phyloP scores from a whole-genome alignment of 495 filamentous ascomycete species.

The Tuber indicum region DNA sequence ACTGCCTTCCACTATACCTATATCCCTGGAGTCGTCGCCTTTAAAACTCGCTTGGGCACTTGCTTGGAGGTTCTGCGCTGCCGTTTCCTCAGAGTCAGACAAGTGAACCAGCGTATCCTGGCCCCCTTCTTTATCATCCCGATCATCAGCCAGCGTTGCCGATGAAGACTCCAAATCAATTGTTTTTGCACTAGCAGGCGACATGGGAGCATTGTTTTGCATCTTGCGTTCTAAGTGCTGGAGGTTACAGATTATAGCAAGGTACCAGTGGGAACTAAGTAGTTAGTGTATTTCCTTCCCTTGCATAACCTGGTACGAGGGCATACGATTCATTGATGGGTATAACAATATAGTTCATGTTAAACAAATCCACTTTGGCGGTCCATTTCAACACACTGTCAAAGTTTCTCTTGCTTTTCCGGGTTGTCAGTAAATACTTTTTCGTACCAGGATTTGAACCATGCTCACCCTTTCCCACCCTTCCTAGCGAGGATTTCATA shows the following conservation, averaged over 20 bases:
- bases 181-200: constrained; percentile 20
- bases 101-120: constrained; percentile 10
- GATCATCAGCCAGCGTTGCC: constrained; percentile 21
- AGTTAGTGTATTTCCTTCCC: constrained; percentile 15
- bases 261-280: constrained; percentile 70
- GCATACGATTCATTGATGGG: constrained; percentile 69
- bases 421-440: constrained; percentile 14
- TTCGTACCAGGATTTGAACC: constrained; percentile 56
- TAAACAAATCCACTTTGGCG: constrained; percentile 72
- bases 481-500: constrained; percentile 64
- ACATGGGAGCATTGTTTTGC: constrained; percentile 23
- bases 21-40: not conserved
- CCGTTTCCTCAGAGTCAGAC: not conserved
- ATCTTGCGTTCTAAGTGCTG: constrained; percentile 48
- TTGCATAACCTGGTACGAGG: constrained; percentile 1
- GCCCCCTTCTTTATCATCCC: constrained; percentile 28
- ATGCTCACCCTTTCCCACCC: constrained; percentile 49
- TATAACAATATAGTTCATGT: constrained; percentile 80
- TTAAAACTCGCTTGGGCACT: not conserved
- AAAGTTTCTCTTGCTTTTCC: constrained; percentile 34
- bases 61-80: not conserved
- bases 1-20: constrained; percentile 1
- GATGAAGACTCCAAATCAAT: constrained; percentile 26
- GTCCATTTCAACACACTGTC: constrained; percentile 85
- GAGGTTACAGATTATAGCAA: constrained; percentile 92